Conservation (phyloP, 192 early-diverging fungal genomes). For the Diversispora eburnea region DNA sequence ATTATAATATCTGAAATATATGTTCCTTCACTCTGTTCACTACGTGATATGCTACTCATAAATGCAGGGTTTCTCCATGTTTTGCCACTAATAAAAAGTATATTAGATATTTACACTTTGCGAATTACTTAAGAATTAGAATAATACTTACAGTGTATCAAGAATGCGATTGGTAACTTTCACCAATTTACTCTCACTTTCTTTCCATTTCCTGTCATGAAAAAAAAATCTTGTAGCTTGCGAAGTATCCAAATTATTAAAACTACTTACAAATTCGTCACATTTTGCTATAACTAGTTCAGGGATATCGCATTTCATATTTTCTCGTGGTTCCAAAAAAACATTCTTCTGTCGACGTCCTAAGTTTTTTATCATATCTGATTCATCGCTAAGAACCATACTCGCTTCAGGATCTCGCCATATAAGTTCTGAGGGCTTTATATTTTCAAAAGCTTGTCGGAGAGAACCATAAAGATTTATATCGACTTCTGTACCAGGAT, state of each 20-base stretch:
- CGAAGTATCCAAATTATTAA: slow-evolving; percentile 2
- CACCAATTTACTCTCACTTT: background rate
- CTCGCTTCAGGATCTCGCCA: slow-evolving; percentile 7
- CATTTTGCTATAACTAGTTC: slow-evolving; percentile 5
- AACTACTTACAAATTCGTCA: slow-evolving; percentile 17
- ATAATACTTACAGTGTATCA: background rate
- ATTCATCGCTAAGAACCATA: slow-evolving; percentile 13
- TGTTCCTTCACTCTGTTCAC: slow-evolving; percentile 3
- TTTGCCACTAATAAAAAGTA: slow-evolving; percentile 2
- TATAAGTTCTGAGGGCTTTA: background rate
- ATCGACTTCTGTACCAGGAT: too few relatives aligned
- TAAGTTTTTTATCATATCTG: slow-evolving; percentile 12
- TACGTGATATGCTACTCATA: background rate
- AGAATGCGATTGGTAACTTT: slow-evolving; percentile 13
- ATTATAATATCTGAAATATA: slow-evolving; percentile 17
- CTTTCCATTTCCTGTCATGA: slow-evolving; percentile 8
- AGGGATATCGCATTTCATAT: slow-evolving; percentile 5
- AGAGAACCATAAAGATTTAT: too few relatives aligned
- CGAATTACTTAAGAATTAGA: background rate
- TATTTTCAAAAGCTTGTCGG: background rate
- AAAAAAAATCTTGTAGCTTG: background rate
- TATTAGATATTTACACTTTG: background rate
- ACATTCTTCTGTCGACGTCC: background rate
- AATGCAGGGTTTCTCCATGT: slow-evolving; percentile 6
- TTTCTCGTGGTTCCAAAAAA: slow-evolving; percentile 18